Evolutionary conservation across 2,329 filamentous ascomycete genomes (phyloP).

Genomic region (Cladosporium sp.): DNA sequence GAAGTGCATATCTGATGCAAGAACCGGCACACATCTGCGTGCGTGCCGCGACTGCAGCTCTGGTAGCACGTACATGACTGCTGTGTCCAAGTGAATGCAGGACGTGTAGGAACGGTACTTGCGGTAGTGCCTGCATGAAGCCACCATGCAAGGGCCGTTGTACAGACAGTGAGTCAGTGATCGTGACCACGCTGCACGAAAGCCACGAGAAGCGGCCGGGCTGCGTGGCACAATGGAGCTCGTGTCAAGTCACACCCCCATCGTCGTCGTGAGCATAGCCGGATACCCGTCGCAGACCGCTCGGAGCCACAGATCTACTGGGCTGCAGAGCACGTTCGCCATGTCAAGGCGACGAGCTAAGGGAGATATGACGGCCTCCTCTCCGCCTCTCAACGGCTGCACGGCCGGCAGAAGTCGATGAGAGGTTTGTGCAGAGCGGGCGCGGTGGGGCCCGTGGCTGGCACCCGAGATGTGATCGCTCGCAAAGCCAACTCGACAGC

Average conservation of each 20-base stretch:
- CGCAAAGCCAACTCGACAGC: background rate
- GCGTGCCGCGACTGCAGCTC: background rate
- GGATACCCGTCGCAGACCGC: conserved; percentile 2
- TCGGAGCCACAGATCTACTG: conserved; percentile 1
- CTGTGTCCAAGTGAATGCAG: conserved; percentile 1
- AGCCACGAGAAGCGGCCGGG: conserved; percentile 21
- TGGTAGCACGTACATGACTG: too few species aligned
- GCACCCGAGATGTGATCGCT: background rate
- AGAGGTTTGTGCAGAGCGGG: conserved; percentile 5
- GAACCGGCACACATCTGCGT: background rate
- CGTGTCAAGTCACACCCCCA: conserved; percentile 4
- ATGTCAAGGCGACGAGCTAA: background rate
- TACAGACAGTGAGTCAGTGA: background rate
- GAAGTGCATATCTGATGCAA: conserved; percentile 17
- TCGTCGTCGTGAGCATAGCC: background rate
- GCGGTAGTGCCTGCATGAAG: conserved; percentile 23
- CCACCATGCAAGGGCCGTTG: conserved; percentile 19
- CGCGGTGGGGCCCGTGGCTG: background rate
- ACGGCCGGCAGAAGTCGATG: conserved; percentile 1
- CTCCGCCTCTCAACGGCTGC: conserved; percentile 7
- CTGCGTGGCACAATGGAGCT: conserved; percentile 5
- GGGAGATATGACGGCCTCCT: background rate
- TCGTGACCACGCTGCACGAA: conserved; percentile 18
- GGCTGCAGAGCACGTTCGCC: background rate
- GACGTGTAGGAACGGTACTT: conserved; percentile 1